Base-by-base conservation (phyloP, 192 early-diverging fungal species). In the Coemansia sp. region DNA sequence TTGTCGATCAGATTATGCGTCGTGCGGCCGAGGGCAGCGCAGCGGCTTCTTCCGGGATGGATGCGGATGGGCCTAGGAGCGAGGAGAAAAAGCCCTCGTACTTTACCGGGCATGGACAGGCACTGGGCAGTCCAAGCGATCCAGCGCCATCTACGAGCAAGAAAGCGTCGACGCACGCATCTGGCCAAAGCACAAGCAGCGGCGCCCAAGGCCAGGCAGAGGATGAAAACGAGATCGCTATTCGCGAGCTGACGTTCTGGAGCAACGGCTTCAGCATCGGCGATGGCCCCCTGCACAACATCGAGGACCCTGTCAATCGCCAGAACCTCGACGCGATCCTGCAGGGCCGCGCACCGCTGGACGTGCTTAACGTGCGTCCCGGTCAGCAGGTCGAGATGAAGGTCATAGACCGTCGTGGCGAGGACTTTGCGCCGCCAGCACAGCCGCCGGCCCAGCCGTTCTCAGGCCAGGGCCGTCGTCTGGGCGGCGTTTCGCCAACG, bases 231-330 rank as follows among this genome's bases (percentile, higher is more conserved):
- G 69, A 72, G 8, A 52, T 77, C 34, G 72, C 73, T 30, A 51
- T 72, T 32, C 86, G 97, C 29, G 80, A 87, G 49, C 83, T 99
- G 60, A 97, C 93, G 12, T 98, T 99, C 67, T 99, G 95, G 94
- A 83, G 89, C 61, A 91, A 97, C 69, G 97, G 97, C 59, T 99
- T 98, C 69, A 95, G 90, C 56, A 84, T 99, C 68, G 96, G 93
- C 20, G 94, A 97, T 66, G 97, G 97, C 3, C 93, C 93, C 1
- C 78, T 99, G 56, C 81, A 90, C 68, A 76, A 85, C 49, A 94
- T 93, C 60, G 88, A 92, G 56, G 95, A 95, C 67, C 95, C 96
- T 6, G 84, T 85, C 64, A 96, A 93, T 82, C 85, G 90, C 73
- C 88, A 91, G 69, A 86, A 92, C 56, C 83, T 98, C 64, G 86